Evolutionary conservation across 176 grass and related monocot species (phyloP).

Genomic region (Zea luxurians): DNA sequence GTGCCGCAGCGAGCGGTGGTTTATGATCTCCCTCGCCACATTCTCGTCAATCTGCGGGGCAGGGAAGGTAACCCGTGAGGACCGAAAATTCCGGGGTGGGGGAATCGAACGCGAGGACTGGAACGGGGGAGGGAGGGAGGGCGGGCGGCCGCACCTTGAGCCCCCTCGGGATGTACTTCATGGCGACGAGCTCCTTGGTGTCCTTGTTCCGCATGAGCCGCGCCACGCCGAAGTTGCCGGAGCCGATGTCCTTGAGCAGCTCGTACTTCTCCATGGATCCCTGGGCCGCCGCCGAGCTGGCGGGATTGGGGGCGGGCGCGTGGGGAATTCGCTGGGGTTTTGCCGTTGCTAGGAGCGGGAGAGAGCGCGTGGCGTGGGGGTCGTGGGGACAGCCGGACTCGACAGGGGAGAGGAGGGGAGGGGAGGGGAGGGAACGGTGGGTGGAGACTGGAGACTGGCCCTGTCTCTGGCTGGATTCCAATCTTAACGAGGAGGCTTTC

Average conservation of each 20-base stretch:
- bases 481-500: slow-evolving; percentile 49
- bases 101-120: background rate
- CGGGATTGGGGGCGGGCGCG: background rate
- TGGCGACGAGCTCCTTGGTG: slow-evolving; percentile 90
- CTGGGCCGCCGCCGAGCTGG: background rate
- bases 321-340: slow-evolving; percentile 6
- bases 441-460: too few species aligned
- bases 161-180: slow-evolving; percentile 82
- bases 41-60: slow-evolving; percentile 61
- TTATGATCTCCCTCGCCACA: slow-evolving; percentile 83
- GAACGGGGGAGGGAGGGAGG: too few species aligned
- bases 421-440: background rate
- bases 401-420: background rate
- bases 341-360: background rate
- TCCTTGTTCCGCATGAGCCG: slow-evolving; percentile 83
- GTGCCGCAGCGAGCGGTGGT: slow-evolving; percentile 88
- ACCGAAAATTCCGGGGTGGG: background rate
- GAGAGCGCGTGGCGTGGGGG: background rate
- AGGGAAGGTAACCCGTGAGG: background rate
- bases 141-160: slow-evolving; percentile 47
- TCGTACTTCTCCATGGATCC: slow-evolving; percentile 79
- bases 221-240: slow-evolving; percentile 83
- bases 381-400: too few species aligned
- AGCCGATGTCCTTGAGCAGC: slow-evolving; percentile 76
- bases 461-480: slow-evolving; percentile 32